Percentiles rank a stretch among this genome's conserved stretches.
phyloP scores from a whole-genome alignment of 768 basidiomycete genomes.

The Mycena rosella region DNA sequence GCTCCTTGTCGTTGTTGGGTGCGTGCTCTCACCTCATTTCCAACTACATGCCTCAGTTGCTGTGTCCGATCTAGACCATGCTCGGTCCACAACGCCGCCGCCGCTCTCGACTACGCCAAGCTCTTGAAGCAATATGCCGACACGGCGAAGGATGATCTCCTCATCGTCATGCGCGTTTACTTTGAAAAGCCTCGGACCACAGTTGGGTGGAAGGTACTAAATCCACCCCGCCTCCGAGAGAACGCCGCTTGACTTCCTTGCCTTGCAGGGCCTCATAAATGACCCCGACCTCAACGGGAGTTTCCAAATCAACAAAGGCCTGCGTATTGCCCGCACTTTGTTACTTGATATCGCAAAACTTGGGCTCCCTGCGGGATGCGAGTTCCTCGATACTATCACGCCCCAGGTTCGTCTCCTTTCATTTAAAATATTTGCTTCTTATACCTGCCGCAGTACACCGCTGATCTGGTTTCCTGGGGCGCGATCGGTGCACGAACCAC shows the following conservation, averaged over 20 bases:
- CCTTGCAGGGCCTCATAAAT: constrained; percentile 83
- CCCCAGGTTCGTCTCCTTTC: too few species aligned
- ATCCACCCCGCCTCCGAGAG: neutral
- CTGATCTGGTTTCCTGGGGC: constrained; percentile 88
- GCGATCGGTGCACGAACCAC: constrained; percentile 96
- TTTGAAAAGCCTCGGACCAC: constrained; percentile 98
- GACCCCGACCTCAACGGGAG: constrained; percentile 94
- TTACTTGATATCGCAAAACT: constrained; percentile 91
- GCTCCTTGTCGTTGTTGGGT: constrained; percentile 93
- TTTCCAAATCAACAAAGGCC: constrained; percentile 97
- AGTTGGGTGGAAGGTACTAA: constrained; percentile 87
- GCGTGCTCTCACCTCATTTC: neutral
- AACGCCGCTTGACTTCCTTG: neutral
- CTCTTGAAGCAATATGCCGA: constrained; percentile 86
- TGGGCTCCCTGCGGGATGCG: constrained; percentile 95
- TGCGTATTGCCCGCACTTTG: constrained; percentile 88
- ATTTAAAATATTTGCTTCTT: too few species aligned
- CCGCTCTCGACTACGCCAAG: constrained; percentile 89
- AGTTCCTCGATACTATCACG: constrained; percentile 86
- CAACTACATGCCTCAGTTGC: neutral
- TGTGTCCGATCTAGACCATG: constrained; percentile 72
- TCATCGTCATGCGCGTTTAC: constrained; percentile 98
- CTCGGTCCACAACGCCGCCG: constrained; percentile 91
- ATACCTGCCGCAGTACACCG: constrained; percentile 96
- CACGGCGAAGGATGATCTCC: constrained; percentile 82